These are phyloP conservation scores for Emergomyces pasteurianus DNA, from an alignment of 2,329 filamentous ascomycete genomes.

Conservation along the genomic window DNA sequence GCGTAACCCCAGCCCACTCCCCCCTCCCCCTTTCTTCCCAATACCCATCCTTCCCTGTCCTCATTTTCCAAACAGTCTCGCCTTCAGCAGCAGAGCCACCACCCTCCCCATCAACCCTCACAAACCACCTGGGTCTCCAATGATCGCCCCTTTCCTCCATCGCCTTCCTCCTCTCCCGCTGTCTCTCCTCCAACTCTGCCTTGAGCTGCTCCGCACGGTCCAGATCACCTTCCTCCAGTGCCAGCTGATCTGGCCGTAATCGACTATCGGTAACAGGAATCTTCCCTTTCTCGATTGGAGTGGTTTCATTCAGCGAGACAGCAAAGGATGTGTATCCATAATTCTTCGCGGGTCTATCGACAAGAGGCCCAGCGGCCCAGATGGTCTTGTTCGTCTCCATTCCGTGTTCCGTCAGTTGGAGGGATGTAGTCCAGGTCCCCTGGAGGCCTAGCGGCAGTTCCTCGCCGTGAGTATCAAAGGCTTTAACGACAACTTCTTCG, in stretches of 20 bases:
- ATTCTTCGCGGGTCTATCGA: slow-evolving; percentile 64
- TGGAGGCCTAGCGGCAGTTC: slow-evolving; percentile 55
- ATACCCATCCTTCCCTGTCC: slow-evolving; percentile 73
- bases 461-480: slow-evolving; percentile 54
- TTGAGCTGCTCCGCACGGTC: slow-evolving; percentile 79
- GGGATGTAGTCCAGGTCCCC: slow-evolving; percentile 73
- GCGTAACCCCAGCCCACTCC: slow-evolving; percentile 49
- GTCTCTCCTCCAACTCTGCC: slow-evolving; percentile 70
- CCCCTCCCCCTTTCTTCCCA: slow-evolving; percentile 73
- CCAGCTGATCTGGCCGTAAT: slow-evolving; percentile 74
- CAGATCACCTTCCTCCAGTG: slow-evolving; percentile 68
- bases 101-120: slow-evolving; percentile 43
- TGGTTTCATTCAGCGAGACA: slow-evolving; percentile 77
- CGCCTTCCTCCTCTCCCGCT: slow-evolving; percentile 60
- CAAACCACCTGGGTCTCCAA: slow-evolving; percentile 76
- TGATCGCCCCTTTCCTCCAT: slow-evolving; percentile 63
- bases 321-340: slow-evolving; percentile 87
- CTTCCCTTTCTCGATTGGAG: slow-evolving; percentile 59
- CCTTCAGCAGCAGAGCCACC: slow-evolving; percentile 8
- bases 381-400: slow-evolving; percentile 53
- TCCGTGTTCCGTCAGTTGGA: slow-evolving; percentile 55
- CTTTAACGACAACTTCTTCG: slow-evolving; percentile 74
- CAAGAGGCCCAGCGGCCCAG: slow-evolving; percentile 68
- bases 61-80: slow-evolving; percentile 26
- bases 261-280: slow-evolving; percentile 73